Conservation (phyloP, 768 basidiomycete genomes). For the Boletus vermiculosoides region DNA sequence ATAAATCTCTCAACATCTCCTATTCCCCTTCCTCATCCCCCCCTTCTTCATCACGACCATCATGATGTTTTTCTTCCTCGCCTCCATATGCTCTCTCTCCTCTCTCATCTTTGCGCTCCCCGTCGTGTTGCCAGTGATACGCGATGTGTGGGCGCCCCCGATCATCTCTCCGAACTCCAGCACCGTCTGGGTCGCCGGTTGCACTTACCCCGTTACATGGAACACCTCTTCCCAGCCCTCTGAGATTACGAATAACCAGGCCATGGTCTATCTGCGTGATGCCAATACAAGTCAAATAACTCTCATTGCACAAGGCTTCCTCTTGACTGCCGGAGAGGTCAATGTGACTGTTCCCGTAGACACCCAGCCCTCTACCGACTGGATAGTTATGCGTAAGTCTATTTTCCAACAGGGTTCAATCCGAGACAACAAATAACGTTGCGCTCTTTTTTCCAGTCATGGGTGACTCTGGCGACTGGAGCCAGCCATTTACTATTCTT, state of each 20-base stretch:
- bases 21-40: not conserved
- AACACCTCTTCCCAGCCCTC: slow-evolving; percentile 40
- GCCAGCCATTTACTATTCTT: slow-evolving; percentile 44
- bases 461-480: slow-evolving; percentile 54
- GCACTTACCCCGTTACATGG: slow-evolving; percentile 46
- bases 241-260: slow-evolving; percentile 48
- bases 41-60: slow-evolving; percentile 18
- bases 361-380: slow-evolving; percentile 37
- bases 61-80: slow-evolving; percentile 21
- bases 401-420: not conserved
- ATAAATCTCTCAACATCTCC: slow-evolving; percentile 8
- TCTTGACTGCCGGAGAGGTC: slow-evolving; percentile 35
- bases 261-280: slow-evolving; percentile 43
- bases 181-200: slow-evolving; percentile 43
- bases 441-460: slow-evolving; percentile 37
- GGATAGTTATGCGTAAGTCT: slow-evolving; percentile 45
- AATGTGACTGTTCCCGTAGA: slow-evolving; percentile 39
- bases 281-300: slow-evolving; percentile 27
- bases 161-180: slow-evolving; percentile 37
- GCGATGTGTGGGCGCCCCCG: slow-evolving; percentile 50
- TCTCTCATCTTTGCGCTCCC: slow-evolving; percentile 34
- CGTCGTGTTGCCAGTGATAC: slow-evolving; percentile 10
- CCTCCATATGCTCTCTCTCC: slow-evolving; percentile 17
- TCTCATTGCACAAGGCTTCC: slow-evolving; percentile 41
- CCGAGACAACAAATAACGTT: not conserved